These are phyloP conservation scores for Verticillium albo-atrum DNA, from an alignment of 2,329 filamentous ascomycete genomes.

Conservation along the genomic window DNA sequence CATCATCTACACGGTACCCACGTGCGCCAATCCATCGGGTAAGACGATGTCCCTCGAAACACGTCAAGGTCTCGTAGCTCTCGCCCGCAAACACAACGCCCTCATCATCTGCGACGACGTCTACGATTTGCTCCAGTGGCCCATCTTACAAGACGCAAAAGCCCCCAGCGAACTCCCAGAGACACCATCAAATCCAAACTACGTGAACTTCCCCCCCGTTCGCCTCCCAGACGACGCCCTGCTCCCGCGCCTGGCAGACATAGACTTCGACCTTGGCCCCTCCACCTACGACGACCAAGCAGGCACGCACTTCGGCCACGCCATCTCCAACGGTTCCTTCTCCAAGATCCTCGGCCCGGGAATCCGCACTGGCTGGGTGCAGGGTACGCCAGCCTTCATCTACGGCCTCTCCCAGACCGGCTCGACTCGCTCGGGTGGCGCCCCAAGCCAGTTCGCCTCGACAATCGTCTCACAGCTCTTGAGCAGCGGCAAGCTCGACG, in stretches of 20 bases:
- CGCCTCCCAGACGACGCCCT: constrained; percentile 35
- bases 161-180: constrained; percentile 11
- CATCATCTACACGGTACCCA: constrained; percentile 83
- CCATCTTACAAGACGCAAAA: constrained; percentile 19
- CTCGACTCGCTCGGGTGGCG: constrained; percentile 51
- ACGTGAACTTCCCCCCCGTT: constrained; percentile 21
- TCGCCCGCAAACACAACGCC: constrained; percentile 76
- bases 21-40: constrained; percentile 83
- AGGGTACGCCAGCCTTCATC: constrained; percentile 56
- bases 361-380: constrained; percentile 81
- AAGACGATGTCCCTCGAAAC: constrained; percentile 73
- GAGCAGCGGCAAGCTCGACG: constrained; percentile 34
- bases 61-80: constrained; percentile 61
- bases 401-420: constrained; percentile 49
- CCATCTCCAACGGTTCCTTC: constrained; percentile 83
- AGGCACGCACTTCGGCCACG: constrained; percentile 61
- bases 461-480: constrained; percentile 47
- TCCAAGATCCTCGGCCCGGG: constrained; percentile 84
- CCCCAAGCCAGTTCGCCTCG: constrained; percentile 49
- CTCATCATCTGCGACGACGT: constrained; percentile 86
- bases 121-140: constrained; percentile 89
- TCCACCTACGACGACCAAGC: constrained; percentile 5
- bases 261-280: constrained; percentile 57
- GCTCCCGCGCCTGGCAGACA: constrained; percentile 72
- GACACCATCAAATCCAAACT: background rate